Evolutionary conservation across 345 rosid species (phyloP).

Genomic region (Arabis alpina): DNA sequence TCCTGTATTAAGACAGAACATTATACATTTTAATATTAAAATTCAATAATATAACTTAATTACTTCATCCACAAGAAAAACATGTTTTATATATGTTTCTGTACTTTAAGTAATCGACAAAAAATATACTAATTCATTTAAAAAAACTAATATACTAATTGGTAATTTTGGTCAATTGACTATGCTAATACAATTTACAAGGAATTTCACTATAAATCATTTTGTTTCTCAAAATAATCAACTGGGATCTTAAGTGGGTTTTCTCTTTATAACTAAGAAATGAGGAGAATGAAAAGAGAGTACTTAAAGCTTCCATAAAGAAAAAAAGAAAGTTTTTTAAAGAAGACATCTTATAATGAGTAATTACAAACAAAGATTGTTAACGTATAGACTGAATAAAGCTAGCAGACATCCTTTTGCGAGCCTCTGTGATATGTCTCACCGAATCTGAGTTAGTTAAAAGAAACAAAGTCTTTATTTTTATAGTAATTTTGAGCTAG

Average conservation of each 20-base stretch:
- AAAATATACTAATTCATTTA: neutral
- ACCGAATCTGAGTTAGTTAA: conserved; percentile 41
- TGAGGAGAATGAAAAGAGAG: conserved; percentile 12
- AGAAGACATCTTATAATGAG: conserved; percentile 35
- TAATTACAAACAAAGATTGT: conserved; percentile 31
- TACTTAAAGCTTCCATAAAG: conserved; percentile 42
- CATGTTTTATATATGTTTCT: neutral
- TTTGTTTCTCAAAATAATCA: conserved; percentile 3
- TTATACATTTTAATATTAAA: neutral
- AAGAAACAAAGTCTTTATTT: conserved; percentile 18
- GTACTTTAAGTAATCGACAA: neutral
- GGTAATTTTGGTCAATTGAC: conserved; percentile 8
- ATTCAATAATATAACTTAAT: neutral
- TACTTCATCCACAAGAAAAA: neutral
- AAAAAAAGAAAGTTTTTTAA: conserved; percentile 26
- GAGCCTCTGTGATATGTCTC: conserved; percentile 39
- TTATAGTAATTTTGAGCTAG: conserved; percentile 16
- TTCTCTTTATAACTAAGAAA: conserved; percentile 5
- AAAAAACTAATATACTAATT: neutral
- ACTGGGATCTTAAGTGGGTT: conserved; percentile 6
- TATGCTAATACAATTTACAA: neutral
- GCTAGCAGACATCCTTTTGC: conserved; percentile 45
- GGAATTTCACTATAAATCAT: neutral
- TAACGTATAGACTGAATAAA: conserved; percentile 40
- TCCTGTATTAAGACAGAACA: conserved; percentile 32